phyloP scores from a whole-genome alignment of 129 eudicot species.

The Deinandra increscens region DNA sequence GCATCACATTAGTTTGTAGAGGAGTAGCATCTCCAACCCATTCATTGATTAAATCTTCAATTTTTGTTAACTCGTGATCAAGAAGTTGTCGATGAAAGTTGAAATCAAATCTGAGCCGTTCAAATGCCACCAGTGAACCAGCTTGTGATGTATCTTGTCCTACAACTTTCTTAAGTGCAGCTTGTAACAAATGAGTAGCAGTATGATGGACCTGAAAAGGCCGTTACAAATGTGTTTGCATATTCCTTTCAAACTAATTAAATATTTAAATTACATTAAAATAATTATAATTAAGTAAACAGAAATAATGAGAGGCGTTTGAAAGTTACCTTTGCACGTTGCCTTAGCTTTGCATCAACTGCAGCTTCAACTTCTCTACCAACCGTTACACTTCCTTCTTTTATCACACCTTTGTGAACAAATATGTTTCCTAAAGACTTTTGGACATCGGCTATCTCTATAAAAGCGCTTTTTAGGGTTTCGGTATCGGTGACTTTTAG shows the following conservation, averaged over 20 bases:
- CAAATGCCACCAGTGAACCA: conserved; percentile 97
- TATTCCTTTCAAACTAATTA: background rate
- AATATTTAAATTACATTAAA: background rate
- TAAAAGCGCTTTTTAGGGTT: conserved; percentile 47
- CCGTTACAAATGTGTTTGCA: background rate
- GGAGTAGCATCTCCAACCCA: conserved; percentile 82
- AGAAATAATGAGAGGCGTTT: background rate
- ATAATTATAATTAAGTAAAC: background rate
- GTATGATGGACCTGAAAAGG: conserved; percentile 82
- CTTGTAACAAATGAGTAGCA: conserved; percentile 94
- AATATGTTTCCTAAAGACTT: conserved; percentile 69
- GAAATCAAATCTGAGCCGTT: conserved; percentile 96
- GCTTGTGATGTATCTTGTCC: conserved; percentile 98
- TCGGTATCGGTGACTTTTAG: conserved; percentile 49
- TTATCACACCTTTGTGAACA: conserved; percentile 83
- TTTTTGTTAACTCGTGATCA: conserved; percentile 65
- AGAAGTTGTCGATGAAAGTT: conserved; percentile 78
- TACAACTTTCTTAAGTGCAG: conserved; percentile 82
- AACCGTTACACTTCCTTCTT: conserved; percentile 63
- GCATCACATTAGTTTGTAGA: conserved; percentile 82
- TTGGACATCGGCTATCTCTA: conserved; percentile 83
- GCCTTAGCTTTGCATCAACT: conserved; percentile 79
- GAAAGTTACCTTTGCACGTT: conserved; percentile 71
- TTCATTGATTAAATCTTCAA: conserved; percentile 72
- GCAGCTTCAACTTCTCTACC: conserved; percentile 83